Base-by-base conservation (phyloP, 352 stramenopile genomes). In the Detonula confervacea region DNA sequence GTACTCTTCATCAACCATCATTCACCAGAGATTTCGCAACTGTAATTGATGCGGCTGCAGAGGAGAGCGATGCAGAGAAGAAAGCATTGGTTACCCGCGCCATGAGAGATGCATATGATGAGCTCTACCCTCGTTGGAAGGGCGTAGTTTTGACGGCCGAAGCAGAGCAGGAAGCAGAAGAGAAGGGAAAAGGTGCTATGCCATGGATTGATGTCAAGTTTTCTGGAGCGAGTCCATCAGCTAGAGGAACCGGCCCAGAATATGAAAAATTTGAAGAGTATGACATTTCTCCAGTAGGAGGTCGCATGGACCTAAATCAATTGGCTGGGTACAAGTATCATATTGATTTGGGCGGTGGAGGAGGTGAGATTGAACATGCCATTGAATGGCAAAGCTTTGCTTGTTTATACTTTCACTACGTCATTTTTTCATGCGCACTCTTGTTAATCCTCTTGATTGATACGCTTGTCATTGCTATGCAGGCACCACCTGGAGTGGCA, bases 331-430 rank as follows among this genome's bases (percentile, higher is more conserved):
- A 77, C 29, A 82, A 56, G 39, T 86, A 86, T 30, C 73, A 83
- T 24, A 83, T 86, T 55, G 78, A 86, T 51, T 35, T 86, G 18
- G 78, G 70, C 22, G 78, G 78, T 12, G 78, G 61, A n/a, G n/a
- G n/a, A n/a, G n/a, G n/a, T n/a, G n/a, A n/a, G n/a, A n/a, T n/a
- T n/a, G n/a, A n/a, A n/a, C n/a, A n/a, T n/a, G n/a, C n/a, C n/a
- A n/a, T n/a, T n/a, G n/a, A n/a, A n/a, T n/a, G n/a, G n/a, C n/a
- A n/a, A n/a, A n/a, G n/a, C n/a, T n/a, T n/a, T n/a, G n/a, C n/a
- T n/a, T n/a, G n/a, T n/a, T n/a, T n/a, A n/a, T n/a, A n/a, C n/a
- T n/a, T n/a, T n/a, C n/a, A n/a, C n/a, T n/a, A n/a, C n/a, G n/a
- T n/a, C n/a, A n/a, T n/a, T n/a, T n/a, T n/a, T n/a, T n/a, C n/a